phyloP scores from a whole-genome alignment of 352 stramenopile species.

The Phytopythium vexans region DNA sequence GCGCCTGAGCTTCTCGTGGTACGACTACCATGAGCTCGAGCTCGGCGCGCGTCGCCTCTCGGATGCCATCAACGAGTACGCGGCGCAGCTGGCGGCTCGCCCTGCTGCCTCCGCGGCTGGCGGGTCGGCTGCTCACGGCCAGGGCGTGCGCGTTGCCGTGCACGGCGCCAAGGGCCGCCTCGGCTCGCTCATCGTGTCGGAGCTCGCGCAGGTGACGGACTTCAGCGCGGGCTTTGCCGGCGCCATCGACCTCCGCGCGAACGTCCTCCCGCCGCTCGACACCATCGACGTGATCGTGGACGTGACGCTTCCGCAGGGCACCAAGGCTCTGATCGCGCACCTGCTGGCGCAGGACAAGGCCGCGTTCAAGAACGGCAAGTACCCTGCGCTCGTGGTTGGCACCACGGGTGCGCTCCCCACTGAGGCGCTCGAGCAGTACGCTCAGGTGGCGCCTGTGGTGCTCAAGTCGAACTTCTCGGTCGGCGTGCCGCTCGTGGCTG shows the following conservation, averaged over 20 bases:
- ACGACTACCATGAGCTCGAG: constrained; percentile 76
- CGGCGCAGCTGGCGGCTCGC: constrained; percentile 32
- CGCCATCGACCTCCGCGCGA: constrained; percentile 55
- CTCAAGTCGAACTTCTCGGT: constrained; percentile 86
- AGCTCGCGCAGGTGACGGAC: constrained; percentile 52
- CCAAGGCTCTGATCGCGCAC: constrained; percentile 53
- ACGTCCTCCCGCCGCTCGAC: constrained; percentile 30
- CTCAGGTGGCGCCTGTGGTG: constrained; percentile 52
- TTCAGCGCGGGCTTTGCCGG: constrained; percentile 46
- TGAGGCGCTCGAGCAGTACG: constrained; percentile 59
- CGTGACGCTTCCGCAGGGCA: constrained; percentile 72
- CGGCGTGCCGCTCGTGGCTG: constrained; percentile 71
- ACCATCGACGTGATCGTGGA: constrained; percentile 74
- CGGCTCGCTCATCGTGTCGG: constrained; percentile 63
- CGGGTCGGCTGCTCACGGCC: constrained; percentile 8
- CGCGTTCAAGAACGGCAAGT: constrained; percentile 62
- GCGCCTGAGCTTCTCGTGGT: constrained; percentile 86
- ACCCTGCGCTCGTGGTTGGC: constrained; percentile 71
- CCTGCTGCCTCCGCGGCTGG: constrained; percentile 15
- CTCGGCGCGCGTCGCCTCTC: constrained; percentile 70
- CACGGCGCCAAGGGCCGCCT: constrained; percentile 69
- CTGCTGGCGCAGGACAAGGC: constrained; percentile 50
- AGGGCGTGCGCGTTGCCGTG: constrained; percentile 58
- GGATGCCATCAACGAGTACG: constrained; percentile 67
- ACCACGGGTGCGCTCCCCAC: constrained; percentile 65